Base-by-base conservation (phyloP, 805 yeast genomes). In the Wickerhamomyces rabaulensis region DNA sequence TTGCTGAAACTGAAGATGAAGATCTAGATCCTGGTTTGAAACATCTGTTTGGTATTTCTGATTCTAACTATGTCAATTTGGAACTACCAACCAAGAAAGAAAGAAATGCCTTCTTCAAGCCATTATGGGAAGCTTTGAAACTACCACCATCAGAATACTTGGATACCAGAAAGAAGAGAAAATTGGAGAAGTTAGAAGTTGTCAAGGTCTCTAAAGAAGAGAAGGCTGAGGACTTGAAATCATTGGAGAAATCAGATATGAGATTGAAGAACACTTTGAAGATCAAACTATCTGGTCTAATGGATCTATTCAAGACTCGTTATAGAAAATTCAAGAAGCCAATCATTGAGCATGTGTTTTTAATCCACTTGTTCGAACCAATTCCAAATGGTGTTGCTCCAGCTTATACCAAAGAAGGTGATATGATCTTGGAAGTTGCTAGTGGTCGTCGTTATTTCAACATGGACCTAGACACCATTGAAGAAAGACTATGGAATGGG, bases 401-500 rank as follows among this genome's bases (percentile, higher is more conserved):
- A 29, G 15, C 67, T 0, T 79, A 74, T 53, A 74, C 74, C 17
- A 78, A 75, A 49, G 78, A 76, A 49, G 81, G 80, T 38, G 82
- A 87, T 52, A 85, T 80, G 92, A 87, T 94, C 54, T 65, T 81
- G n/a, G 97, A 94, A 57, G 71, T 78, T 10, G 65, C 81, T 0
- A 84, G 95, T 0, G 95, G 94, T 3, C 79, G 78, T 46, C 74
- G 71, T 52, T 92, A 74, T 60, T 76, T 74, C 68, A 94, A 94
- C 56, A 94, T 94, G 87, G 99, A 94, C 59, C 69, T 94, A 45
- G 99, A 94, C 60, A 83, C 90, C 16, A 79, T 94, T 29, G 99
- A 94, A 60, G 98, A 94, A 62, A 74, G 99, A 48, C 67, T 94
- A 45, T 94, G 99, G 99, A 94, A 94, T 64, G 99, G 99, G 0